phyloP scores from a whole-genome alignment of 805 yeast genomes.

The Ogataea zsoltii region DNA sequence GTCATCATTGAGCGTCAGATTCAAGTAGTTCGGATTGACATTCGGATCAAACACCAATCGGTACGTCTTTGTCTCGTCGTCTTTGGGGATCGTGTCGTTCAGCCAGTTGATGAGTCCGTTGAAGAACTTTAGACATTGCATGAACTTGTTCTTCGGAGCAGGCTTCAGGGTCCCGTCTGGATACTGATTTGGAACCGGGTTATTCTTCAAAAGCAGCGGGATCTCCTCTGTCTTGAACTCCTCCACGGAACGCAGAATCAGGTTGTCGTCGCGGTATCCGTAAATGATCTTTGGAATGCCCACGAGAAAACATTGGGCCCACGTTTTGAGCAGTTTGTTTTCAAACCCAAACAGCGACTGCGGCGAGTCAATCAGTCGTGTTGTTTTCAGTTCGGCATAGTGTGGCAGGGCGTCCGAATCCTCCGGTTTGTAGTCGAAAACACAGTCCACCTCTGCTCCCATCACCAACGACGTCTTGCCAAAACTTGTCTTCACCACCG shows the following conservation, averaged over 20 bases:
- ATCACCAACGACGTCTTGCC: conserved; percentile 67
- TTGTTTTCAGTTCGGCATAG: conserved; percentile 84
- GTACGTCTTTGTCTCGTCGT: conserved; percentile 50
- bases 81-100: conserved; percentile 51
- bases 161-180: conserved; percentile 23
- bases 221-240: conserved; percentile 75
- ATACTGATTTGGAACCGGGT: conserved; percentile 32
- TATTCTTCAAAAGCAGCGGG: conserved; percentile 64
- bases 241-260: conserved; percentile 68
- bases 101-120: conserved; percentile 86
- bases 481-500: conserved; percentile 83
- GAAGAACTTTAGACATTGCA: conserved; percentile 81
- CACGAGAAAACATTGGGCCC: conserved; percentile 92
- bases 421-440: conserved; percentile 72
- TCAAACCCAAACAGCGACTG: conserved; percentile 69
- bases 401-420: conserved; percentile 57
- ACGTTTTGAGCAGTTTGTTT: conserved; percentile 70
- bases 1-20: conserved; percentile 47
- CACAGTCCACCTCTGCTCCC: conserved; percentile 93
- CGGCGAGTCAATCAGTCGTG: conserved; percentile 53
- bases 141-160: conserved; percentile 60
- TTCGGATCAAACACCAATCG: conserved; percentile 55
- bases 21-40: conserved; percentile 48
- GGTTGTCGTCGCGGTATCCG: conserved; percentile 81
- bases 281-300: conserved; percentile 82